Percentiles rank a stretch among this genome's conserved stretches.
Conservation (phyloP, 441 rosid species). For the Mallotus repandus region DNA sequence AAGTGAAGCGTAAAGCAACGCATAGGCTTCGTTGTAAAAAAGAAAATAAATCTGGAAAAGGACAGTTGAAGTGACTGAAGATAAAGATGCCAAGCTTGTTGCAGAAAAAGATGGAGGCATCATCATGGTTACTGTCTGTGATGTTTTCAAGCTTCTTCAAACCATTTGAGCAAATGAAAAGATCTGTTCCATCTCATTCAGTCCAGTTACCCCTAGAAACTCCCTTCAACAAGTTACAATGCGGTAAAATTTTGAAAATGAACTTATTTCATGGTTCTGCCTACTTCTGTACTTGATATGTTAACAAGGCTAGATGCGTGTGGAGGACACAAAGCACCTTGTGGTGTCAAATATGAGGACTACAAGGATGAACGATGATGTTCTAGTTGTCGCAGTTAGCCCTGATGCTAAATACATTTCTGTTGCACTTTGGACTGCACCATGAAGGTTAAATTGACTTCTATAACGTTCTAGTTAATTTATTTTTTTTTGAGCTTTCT, state of each 20-base stretch:
- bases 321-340: slow-evolving; percentile 69
- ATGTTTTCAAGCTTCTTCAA: slow-evolving; percentile 81
- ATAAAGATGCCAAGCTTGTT: slow-evolving; percentile 37
- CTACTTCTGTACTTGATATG: background rate
- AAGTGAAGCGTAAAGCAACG: slow-evolving; percentile 83
- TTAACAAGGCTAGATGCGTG: slow-evolving; percentile 19
- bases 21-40: slow-evolving; percentile 85
- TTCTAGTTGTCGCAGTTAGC: slow-evolving; percentile 77
- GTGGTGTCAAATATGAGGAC: slow-evolving; percentile 60
- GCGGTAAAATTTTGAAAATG: slow-evolving; percentile 83
- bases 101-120: slow-evolving; percentile 39
- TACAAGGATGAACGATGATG: slow-evolving; percentile 86
- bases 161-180: slow-evolving; percentile 74
- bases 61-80: slow-evolving; percentile 33
- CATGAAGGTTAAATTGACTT: slow-evolving; percentile 63
- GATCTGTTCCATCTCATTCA: slow-evolving; percentile 77
- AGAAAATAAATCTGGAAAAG: slow-evolving; percentile 77
- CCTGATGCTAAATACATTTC: slow-evolving; percentile 90
- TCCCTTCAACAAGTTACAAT: slow-evolving; percentile 79
- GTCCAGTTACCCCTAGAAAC: slow-evolving; percentile 60
- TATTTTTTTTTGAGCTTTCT: background rate
- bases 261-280: slow-evolving; percentile 70
- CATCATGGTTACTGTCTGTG: slow-evolving; percentile 48
- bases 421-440: slow-evolving; percentile 88
- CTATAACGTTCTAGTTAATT: background rate